Evolutionary conservation across 805 yeast species (phyloP).

Genomic region (Saturnispora ahearnii): DNA sequence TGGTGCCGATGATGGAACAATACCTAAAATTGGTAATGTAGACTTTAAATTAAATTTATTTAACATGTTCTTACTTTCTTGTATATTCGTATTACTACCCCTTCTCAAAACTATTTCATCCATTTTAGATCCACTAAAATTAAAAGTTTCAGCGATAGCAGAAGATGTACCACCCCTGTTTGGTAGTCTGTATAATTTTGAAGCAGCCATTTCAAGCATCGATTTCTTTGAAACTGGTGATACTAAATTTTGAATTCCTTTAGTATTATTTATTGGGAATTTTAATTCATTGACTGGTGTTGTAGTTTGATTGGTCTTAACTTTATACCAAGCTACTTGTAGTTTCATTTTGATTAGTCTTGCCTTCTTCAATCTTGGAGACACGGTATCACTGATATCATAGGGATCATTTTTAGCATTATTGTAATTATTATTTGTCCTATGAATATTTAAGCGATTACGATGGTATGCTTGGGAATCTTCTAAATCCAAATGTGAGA

Average conservation of each 20-base stretch:
- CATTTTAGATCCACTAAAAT: not conserved
- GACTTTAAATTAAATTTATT: not conserved
- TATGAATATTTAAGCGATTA: not conserved
- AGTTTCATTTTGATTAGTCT: constrained; percentile 38
- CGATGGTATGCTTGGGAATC: not conserved
- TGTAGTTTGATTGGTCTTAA: constrained; percentile 37
- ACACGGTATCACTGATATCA: constrained; percentile 6
- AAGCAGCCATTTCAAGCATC: constrained; percentile 5
- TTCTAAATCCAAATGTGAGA: not conserved
- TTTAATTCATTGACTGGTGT: constrained; percentile 27
- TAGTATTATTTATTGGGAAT: constrained; percentile 10
- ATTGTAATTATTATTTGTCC: not conserved
- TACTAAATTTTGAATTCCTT: not conserved
- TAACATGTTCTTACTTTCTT: not conserved
- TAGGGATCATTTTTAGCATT: constrained; percentile 3
- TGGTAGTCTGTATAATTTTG: not conserved
- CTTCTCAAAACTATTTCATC: constrained; percentile 2
- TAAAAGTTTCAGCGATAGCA: not conserved
- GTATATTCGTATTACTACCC: not conserved
- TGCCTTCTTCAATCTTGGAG: constrained; percentile 29
- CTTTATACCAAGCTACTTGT: constrained; percentile 44
- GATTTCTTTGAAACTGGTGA: constrained; percentile 1
- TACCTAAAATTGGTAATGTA: not conserved
- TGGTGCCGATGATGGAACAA: constrained; percentile 15
- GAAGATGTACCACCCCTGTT: not conserved